A percentile compares a stretch with the other conserved stretches of the same genome.
phyloP scores from a whole-genome alignment of 2,329 filamentous ascomycete species.

The Penicillium sp. region DNA sequence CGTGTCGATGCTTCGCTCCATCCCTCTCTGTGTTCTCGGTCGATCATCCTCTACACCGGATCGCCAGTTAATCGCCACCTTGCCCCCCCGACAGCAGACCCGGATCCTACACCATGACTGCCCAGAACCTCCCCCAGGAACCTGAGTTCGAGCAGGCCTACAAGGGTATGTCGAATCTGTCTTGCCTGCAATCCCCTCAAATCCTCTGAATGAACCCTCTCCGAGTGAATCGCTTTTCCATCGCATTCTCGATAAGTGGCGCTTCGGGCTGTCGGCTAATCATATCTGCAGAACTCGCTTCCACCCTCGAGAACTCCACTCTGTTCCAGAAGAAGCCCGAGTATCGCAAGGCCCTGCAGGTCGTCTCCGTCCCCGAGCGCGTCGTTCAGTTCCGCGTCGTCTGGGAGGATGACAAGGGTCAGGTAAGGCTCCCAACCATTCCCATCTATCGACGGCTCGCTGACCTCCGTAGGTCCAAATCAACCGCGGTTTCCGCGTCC shows the following conservation, averaged over 20 bases:
- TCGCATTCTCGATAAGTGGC: slow-evolving; percentile 23
- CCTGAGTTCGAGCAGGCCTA: slow-evolving; percentile 99
- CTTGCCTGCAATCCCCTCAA: slow-evolving; percentile 4
- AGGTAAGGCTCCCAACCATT: slow-evolving; percentile 25
- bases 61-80: neutral
- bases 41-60: slow-evolving; percentile 11
- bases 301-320: slow-evolving; percentile 87
- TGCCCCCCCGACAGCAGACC: too few species aligned
- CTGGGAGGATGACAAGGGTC: slow-evolving; percentile 92
- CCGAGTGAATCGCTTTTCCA: slow-evolving; percentile 8
- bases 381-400: slow-evolving; percentile 95
- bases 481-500: slow-evolving; percentile 93
- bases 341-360: slow-evolving; percentile 84
- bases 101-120: slow-evolving; percentile 56
- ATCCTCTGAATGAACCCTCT: neutral
- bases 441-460: slow-evolving; percentile 13
- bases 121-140: slow-evolving; percentile 73
- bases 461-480: slow-evolving; percentile 65
- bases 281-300: slow-evolving; percentile 71
- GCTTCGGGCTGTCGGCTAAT: slow-evolving; percentile 15
- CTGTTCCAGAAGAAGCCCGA: slow-evolving; percentile 94
- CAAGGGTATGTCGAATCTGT: slow-evolving; percentile 63
- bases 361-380: slow-evolving; percentile 89
- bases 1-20: too few species aligned
- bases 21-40: slow-evolving; percentile 17